Evolutionary conservation across 2,329 filamentous ascomycete genomes (phyloP).

Genomic region (Talaromyces sp.): DNA sequence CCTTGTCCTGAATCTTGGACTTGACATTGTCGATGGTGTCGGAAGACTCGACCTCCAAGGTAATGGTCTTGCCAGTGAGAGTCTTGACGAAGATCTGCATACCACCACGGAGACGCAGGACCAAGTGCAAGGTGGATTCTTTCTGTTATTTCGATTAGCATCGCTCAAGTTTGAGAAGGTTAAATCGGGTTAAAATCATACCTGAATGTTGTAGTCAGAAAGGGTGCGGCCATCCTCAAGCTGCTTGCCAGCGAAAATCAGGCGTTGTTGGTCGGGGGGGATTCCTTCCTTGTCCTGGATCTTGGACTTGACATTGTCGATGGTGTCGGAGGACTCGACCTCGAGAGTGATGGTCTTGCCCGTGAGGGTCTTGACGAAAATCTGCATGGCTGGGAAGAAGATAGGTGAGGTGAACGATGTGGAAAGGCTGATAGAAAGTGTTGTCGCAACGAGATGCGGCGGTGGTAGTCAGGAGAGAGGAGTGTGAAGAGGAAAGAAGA

Average conservation of each 20-base stretch:
- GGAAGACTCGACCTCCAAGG: slow-evolving; percentile 33
- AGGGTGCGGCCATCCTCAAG: slow-evolving; percentile 55
- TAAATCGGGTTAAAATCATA: neutral
- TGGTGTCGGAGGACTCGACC: slow-evolving; percentile 45
- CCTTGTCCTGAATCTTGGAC: slow-evolving; percentile 69
- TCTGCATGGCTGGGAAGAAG: slow-evolving; percentile 67
- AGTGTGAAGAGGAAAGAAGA: slow-evolving; percentile 19
- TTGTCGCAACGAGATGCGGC: neutral
- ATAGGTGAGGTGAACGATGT: slow-evolving; percentile 5
- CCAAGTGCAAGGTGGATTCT: slow-evolving; percentile 66
- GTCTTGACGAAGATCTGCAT: slow-evolving; percentile 75
- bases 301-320: slow-evolving; percentile 56
- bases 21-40: slow-evolving; percentile 14
- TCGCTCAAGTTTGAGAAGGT: neutral
- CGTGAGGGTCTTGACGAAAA: slow-evolving; percentile 91
- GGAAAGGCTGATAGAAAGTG: slow-evolving; percentile 8
- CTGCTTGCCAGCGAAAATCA: slow-evolving; percentile 57
- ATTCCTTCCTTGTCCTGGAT: slow-evolving; percentile 59
- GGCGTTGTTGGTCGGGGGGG: slow-evolving; percentile 54
- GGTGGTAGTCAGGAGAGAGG: slow-evolving; percentile 5
- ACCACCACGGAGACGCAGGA: slow-evolving; percentile 66
- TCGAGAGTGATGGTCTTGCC: slow-evolving; percentile 54
- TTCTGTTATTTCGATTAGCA: slow-evolving; percentile 33
- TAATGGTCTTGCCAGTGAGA: slow-evolving; percentile 96
- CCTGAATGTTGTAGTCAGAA: slow-evolving; percentile 51